Evolutionary conservation across 306 rosid species (phyloP), one percentile per base, ranked within the genome.

Genomic region (Prunus persica): DNA sequence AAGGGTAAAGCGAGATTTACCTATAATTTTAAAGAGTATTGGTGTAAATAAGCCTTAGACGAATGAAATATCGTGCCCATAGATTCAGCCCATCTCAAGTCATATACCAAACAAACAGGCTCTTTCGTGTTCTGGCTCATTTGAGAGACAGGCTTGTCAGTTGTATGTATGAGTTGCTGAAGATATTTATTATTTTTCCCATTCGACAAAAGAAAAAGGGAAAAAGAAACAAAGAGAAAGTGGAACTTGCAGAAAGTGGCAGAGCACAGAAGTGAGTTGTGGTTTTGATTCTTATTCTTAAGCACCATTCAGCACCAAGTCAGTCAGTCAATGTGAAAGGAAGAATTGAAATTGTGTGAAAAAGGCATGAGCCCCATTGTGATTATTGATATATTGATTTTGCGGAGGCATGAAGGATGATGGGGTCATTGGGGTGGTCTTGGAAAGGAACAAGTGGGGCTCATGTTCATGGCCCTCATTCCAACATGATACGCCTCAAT

Each of bases 1-100:
- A 34, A 0, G 0, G 0, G 0, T 2, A 38, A 38, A 7, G 43
- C 1, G 43, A 38, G 2, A 38, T 38, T 38, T 34, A 8, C 1
- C 0, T 1, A 1, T 34, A 34, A 1, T 49, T 13, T 49, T 0
- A 49, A 49, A 2, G 1, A 0, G 18, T 0, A 11, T 49, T 13
- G 5, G 4, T 15, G 1, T 49, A 49, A 6, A 38, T 13, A 49
- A 49, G 1, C 7, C 38, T 32, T 32, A 5, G 38, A 32, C 5
- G 5, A 49, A 13, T 49, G 54, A 49, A 52, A 52, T 18, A 0
- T 52, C 20, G 24, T 19, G n/a, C 9, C 20, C 58, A 4, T 2
- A 2, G 16, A 19, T 52, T 52, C 20, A 19, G 24, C 20, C 58
- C 20, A 5, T 52, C 22, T 52, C 57, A 52, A 6, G 20, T 5